Evolutionary conservation across 345 rosid genomes (phyloP).

Genomic region (Salix arbutifolia): DNA sequence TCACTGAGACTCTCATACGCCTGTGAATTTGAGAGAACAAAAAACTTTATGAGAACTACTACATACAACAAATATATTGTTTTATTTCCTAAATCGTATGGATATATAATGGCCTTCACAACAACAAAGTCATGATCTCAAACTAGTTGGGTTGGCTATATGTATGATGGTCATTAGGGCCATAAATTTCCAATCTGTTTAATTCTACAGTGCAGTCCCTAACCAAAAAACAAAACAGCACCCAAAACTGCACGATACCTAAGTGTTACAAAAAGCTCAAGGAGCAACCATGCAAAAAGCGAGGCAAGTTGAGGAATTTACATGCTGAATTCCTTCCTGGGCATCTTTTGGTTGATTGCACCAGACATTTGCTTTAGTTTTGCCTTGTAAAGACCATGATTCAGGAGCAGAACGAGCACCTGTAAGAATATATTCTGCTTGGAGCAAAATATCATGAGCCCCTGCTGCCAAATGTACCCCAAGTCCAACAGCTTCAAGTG

Average conservation of each 20-base stretch:
- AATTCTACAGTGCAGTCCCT: too few relatives aligned
- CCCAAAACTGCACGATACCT: too few relatives aligned
- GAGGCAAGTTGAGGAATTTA: constrained; percentile 16
- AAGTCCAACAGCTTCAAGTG: constrained; percentile 89
- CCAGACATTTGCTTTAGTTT: constrained; percentile 53
- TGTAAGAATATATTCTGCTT: constrained; percentile 62
- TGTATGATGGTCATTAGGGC: too few relatives aligned
- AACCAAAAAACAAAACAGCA: background rate
- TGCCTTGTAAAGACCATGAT: constrained; percentile 44
- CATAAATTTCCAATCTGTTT: too few relatives aligned
- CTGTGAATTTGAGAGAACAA: constrained; percentile 36
- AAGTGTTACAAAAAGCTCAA: too few relatives aligned
- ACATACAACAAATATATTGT: too few relatives aligned
- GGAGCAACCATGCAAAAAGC: too few relatives aligned
- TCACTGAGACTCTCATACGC: constrained; percentile 80
- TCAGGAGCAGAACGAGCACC: constrained; percentile 44
- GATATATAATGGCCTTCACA: too few relatives aligned
- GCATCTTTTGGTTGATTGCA: constrained; percentile 81
- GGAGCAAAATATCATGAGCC: constrained; percentile 70
- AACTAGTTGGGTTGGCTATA: too few relatives aligned
- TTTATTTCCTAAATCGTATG: too few relatives aligned
- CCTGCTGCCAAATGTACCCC: constrained; percentile 97
- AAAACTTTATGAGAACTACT: background rate
- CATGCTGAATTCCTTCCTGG: constrained; percentile 86
- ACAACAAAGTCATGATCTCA: too few relatives aligned